These are phyloP conservation scores for Aspergillus tamarii DNA, from an alignment of 2,329 filamentous ascomycete species.

Conservation along the genomic window DNA sequence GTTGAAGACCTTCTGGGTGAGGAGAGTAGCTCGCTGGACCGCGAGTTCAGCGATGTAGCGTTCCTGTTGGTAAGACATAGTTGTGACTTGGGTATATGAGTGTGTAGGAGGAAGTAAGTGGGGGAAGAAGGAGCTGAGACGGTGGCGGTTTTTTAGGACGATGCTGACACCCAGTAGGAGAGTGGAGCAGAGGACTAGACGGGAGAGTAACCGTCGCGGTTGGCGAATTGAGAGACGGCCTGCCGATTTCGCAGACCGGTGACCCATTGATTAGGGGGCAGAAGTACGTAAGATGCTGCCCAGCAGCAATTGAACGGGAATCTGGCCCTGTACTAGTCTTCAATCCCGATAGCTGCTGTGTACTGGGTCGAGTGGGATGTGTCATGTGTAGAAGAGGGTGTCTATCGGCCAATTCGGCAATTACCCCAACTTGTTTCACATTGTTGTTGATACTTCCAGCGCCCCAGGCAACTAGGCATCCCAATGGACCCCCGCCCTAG, in stretches of 20 bases:
- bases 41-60: slow-evolving; percentile 83
- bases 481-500: slow-evolving; percentile 23
- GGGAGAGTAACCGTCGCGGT: slow-evolving; percentile 31
- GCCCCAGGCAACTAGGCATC: slow-evolving; percentile 9
- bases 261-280: slow-evolving; percentile 18
- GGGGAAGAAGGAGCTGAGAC: slow-evolving; percentile 43
- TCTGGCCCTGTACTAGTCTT: background rate
- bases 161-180: slow-evolving; percentile 48
- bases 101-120: slow-evolving; percentile 26
- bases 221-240: slow-evolving; percentile 25
- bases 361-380: background rate
- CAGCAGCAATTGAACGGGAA: slow-evolving; percentile 2
- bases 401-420: background rate
- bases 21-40: slow-evolving; percentile 77
- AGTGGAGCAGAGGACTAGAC: slow-evolving; percentile 39
- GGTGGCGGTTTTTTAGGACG: slow-evolving; percentile 42
- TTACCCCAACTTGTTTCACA: slow-evolving; percentile 1
- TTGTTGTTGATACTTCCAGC: background rate
- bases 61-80: slow-evolving; percentile 70
- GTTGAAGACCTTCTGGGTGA: slow-evolving; percentile 78
- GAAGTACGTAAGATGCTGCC: slow-evolving; percentile 7
- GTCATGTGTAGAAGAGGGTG: background rate
- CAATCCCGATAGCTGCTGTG: background rate
- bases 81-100: slow-evolving; percentile 29
- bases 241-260: slow-evolving; percentile 23